A percentile compares a stretch with the other conserved stretches of the same genome.
Conservation (phyloP, 495 filamentous ascomycete genomes). For the Rhypophila decipiens region DNA sequence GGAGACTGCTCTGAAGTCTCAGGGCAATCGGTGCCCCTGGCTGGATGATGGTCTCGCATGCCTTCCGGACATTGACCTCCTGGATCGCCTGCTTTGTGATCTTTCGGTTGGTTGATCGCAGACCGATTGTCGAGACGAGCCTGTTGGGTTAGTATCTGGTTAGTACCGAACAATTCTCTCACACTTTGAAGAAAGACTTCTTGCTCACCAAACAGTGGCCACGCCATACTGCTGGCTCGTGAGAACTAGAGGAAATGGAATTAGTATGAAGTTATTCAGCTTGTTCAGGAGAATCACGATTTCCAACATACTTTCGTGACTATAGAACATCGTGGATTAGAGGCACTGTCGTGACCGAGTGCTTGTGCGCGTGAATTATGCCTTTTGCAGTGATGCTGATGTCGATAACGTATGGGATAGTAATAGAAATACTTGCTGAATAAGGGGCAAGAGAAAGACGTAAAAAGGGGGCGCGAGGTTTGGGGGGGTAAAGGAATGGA, state of each 20-base stretch:
- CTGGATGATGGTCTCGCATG: slow-evolving; percentile 77
- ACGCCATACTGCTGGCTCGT: slow-evolving; percentile 85
- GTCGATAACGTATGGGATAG: background rate
- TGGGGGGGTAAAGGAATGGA: background rate
- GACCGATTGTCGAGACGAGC: slow-evolving; percentile 85
- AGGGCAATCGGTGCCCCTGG: slow-evolving; percentile 86
- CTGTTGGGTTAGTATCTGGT: slow-evolving; percentile 33
- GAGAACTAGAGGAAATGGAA: slow-evolving; percentile 53
- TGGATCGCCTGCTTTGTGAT: slow-evolving; percentile 84
- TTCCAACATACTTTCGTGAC: slow-evolving; percentile 67
- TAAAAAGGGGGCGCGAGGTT: background rate
- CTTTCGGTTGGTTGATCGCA: slow-evolving; percentile 57
- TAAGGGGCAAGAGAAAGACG: background rate
- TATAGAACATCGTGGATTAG: slow-evolving; percentile 70
- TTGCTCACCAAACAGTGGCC: slow-evolving; percentile 81
- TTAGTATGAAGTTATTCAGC: slow-evolving; percentile 9
- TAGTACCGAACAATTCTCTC: background rate
- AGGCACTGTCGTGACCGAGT: background rate
- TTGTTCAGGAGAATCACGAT: slow-evolving; percentile 1
- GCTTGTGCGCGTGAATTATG: background rate
- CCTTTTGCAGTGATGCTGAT: background rate
- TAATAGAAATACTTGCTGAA: background rate
- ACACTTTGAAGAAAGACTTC: background rate
- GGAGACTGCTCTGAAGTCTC: slow-evolving; percentile 82
- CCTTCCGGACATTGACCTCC: slow-evolving; percentile 77